A percentile compares a stretch with the other conserved stretches of the same genome.
phyloP scores from a whole-genome alignment of 2,329 filamentous ascomycete genomes.

The Talaromyces sp. region DNA sequence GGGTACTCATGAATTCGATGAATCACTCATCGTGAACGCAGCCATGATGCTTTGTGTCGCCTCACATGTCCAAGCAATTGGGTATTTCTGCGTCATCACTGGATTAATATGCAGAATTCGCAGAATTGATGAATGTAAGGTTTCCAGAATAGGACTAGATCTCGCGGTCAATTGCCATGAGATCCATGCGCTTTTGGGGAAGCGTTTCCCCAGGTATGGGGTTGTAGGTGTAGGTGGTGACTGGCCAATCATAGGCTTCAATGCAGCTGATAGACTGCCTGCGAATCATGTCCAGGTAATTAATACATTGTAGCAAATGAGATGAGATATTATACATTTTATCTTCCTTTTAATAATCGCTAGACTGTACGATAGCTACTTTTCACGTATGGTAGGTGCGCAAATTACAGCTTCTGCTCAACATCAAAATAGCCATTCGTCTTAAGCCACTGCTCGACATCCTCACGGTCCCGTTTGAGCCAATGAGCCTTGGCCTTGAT shows the following conservation, averaged over 20 bases:
- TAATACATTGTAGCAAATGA: not conserved
- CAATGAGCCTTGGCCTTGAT: constrained; percentile 81
- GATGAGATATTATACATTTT: constrained; percentile 1
- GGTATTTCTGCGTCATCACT: not conserved
- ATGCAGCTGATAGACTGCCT: not conserved
- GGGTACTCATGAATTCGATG: not conserved
- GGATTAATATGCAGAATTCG: not conserved
- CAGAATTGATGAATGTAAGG: not conserved
- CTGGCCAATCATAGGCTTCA: not conserved
- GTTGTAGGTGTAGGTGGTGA: not conserved
- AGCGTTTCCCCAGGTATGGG: not conserved
- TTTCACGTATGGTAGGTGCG: not conserved
- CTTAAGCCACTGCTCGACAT: constrained; percentile 71
- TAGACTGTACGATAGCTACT: not conserved
- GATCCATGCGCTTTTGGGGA: not conserved
- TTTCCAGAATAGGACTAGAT: not conserved
- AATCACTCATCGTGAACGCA: not conserved
- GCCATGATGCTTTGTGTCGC: not conserved
- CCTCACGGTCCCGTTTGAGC: constrained; percentile 70
- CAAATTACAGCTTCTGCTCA: constrained; percentile 15
- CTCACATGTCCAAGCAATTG: not conserved
- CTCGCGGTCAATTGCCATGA: not conserved
- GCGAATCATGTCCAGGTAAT: not conserved
- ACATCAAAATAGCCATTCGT: constrained; percentile 47
- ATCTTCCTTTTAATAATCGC: not conserved